Base-by-base conservation (phyloP, 768 basidiomycete genomes). In the Dacryopinax spathularia region DNA sequence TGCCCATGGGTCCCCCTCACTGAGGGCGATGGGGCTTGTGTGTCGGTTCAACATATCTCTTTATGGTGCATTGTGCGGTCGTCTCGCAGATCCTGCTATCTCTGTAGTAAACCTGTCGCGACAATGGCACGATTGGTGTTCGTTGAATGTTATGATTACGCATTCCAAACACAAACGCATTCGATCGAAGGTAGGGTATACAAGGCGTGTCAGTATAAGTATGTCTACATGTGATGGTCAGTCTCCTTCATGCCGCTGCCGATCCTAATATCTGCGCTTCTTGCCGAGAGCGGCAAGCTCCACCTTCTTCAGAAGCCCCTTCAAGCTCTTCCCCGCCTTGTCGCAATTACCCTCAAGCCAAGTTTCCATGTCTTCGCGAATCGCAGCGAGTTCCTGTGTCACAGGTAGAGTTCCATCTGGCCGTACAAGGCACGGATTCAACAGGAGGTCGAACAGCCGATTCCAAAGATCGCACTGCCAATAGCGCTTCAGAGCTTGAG, bases 381-480 rank as follows among this genome's bases (percentile, higher is more conserved):
- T 66, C 31, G 65, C 75, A 0, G 71, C 79, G 61, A 98, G 73
- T 73, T 88, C 85, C 59, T 84, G 80, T 60, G 80, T 82, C 34
- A 97, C 77, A 0, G 95, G 95, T 41, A 97, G 72, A 16, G 77
- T 72, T 18, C 82, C 80, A 61, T 83, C 82, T 13, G 78, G 70
- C 15, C 80, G 78, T 18, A 83, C 80, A n/a, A 77, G 68, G 35
- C 78, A 75, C 1, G 96, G 88, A 73, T 98, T 98, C 64, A 99
- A 83, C 63, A 97, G 75, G 31, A 87, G 67, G 68, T 94, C 88
- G 72, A 99, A 97, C 43, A 96, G 70, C 62, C 81, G 74, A 34
- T 77, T 86, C 91, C 96, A 95, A 25, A 95, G 74, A 25, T 89
- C 87, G 44, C 78, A 81, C 74, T 98, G 93, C 91, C 96, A 97